Evolutionary conservation across 2,329 filamentous ascomycete species (phyloP), one percentile per base, ranked within the genome.

Genomic region (Nothopassalora personata): DNA sequence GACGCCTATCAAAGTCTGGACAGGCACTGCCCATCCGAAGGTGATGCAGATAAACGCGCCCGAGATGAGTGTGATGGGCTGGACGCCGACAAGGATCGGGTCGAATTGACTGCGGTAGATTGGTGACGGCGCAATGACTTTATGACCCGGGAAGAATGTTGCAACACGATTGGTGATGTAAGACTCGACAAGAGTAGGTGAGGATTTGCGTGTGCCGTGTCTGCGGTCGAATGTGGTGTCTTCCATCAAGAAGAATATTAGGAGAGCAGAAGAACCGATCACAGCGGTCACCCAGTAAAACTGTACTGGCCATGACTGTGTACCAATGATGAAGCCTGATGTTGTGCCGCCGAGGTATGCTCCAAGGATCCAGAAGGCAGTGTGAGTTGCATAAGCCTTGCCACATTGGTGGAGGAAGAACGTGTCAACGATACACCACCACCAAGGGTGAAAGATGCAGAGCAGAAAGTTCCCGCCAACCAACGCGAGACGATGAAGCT

Each of bases 61-160:
- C 31, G 75, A 70, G 28, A 76, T 69, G 10, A 77, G 58, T 0
- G 74, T 73, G 13, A 75, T 70, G 0, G 76, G 75, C 18, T 70
- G 72, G 19, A 71, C 56, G 0, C 64, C 69, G 19, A 73, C 71
- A 13, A 71, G 59, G 33, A 74, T 56, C 6, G 67, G 66, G 1
- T 64, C 63, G 11, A 68, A 67, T 57, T 55, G 64, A 59, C 36
- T 60, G 39, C 34, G 56, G 23, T 62, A 57, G 57, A 9, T 61
- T 63, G 28, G 59, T 34, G n/a, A 56, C 57, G 46, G 27, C 28
- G 54, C 39, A 33, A 56, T 18, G 23, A 64, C 62, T 53, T 62
- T 18, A 53, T 31, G 66, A 30, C 68, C 68, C 19, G 68, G 69
- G 18, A 73, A 66, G 60, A 73, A 73, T 2, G 71, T 72, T 11